Base-by-base conservation (phyloP, 257 asterid genomes). In the Leptodermis oblonga region DNA sequence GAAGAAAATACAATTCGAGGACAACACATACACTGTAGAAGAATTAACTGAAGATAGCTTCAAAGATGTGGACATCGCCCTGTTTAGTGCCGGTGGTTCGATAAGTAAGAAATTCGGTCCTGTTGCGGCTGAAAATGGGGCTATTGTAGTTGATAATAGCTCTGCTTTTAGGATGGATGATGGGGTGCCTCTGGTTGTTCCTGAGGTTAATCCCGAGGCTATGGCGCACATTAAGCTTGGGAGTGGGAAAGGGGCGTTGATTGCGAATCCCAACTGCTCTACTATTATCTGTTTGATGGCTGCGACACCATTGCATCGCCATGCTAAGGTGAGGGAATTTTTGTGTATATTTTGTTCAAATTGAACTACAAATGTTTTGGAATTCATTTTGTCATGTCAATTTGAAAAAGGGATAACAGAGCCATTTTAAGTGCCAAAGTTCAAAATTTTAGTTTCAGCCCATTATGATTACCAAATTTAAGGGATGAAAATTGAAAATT, bases 161-260 rank as follows among this genome's bases (percentile, higher is more conserved):
- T 93, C 97, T 1, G 98, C 98, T 3, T 93, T 93, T 78, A 82
- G 98, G 75, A 93, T 93, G 98, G 92, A 78, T 53, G 96, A 87
- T 5, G 95, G 90, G 17, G 74, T 88, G 39, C 98, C 96, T 2
- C 87, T 93, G 3, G 97, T 93, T 74, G 88, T 93, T 36, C 97
- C 97, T 2, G 98, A 93, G 80, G 98, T 93, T 49, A 93, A 93
- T 83, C 95, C 97, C 3, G 96, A 83, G 73, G 96, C 96, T 15
- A 88, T 90, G 98, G 78, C 70, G 49, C 92, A 89, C 25, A 81
- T 93, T 48, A 93, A 84, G 87, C 42, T 90, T 34, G 79, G 70
- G 63, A 78, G 74, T 68, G 96, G 95, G 45, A 92, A 88, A 55
- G 97, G 96, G 51, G 94, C 88, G 11, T 71, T 93, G 36, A 87